Conservation (phyloP, 192 early-diverging fungal genomes). For the Coemansia furcata region DNA sequence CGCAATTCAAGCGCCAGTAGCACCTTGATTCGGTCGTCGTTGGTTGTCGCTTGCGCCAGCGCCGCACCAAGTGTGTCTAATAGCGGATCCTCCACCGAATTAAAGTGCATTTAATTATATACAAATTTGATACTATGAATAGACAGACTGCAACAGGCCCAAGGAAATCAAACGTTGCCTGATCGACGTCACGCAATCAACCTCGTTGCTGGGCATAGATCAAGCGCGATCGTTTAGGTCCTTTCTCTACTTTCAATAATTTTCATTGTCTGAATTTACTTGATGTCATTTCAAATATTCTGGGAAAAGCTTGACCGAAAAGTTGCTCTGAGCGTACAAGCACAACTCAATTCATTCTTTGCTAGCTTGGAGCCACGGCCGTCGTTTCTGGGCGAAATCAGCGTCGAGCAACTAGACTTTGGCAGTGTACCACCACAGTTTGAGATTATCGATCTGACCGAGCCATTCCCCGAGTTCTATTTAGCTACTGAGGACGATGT, state of each 20-base stretch:
- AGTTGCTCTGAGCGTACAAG: constrained; percentile 63
- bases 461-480: constrained; percentile 78
- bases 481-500: constrained; percentile 54
- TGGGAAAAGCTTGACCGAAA: constrained; percentile 67
- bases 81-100: constrained; percentile 1
- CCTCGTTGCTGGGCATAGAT: not conserved
- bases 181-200: not conserved
- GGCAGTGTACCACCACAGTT: constrained; percentile 67
- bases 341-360: constrained; percentile 66
- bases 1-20: constrained; percentile 4
- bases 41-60: not conserved
- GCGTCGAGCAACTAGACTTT: constrained; percentile 64
- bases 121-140: not conserved
- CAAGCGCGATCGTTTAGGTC: not conserved
- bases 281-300: constrained; percentile 69
- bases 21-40: constrained; percentile 4
- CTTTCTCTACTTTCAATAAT: too few species aligned
- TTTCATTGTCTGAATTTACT: not conserved
- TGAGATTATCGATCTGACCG: constrained; percentile 70
- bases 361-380: constrained; percentile 59
- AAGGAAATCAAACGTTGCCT: not conserved
- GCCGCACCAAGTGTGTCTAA: constrained; percentile 1
- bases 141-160: not conserved
- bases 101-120: not conserved
- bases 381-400: constrained; percentile 68